Evolutionary conservation across 345 rosid species (phyloP), one percentile per base, ranked within the genome.

Genomic region (Arabidopsis arenosa): DNA sequence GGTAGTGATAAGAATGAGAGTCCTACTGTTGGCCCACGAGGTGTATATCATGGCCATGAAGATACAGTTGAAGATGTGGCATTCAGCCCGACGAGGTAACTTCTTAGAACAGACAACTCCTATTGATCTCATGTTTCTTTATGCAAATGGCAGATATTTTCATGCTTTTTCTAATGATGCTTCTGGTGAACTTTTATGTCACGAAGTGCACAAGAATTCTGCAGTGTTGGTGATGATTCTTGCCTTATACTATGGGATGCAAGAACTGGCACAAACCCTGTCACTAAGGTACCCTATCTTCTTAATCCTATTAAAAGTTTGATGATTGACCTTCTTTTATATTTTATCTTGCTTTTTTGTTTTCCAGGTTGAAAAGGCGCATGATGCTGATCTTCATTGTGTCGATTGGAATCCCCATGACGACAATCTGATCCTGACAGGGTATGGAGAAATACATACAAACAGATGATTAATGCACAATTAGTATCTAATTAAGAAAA

Each of bases 191-290:
- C 58, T 37, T 80, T 3, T 80, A 37, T 83, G 35, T 75, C 7
- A 66, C 84, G 80, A 73, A 96, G 98, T 85, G 96, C 87, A 2
- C 98, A 88, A 85, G 99, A 96, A 77, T 96, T 96, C 79, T 91
- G 97, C 81, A 96, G 99, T 51, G 99, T 96, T 39, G 97, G 98
- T 77, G 99, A 96, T 78, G 99, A 96, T 83, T 89, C 99, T 75
- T 91, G 99, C 86, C 99, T 96, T 66, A 93, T 96, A 80, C 77
- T 96, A 11, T 96, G 99, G 99, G 98, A 93, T 96, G 96, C 95
- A 47, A 95, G 99, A 54, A 80, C 81, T 68, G 99, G 99, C 58
- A 80, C 90, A 51, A 83, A 83, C 80, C 99, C 98, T 41, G 81
- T 81, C 63, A 77, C 87, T 17, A 96, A 96, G 98, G 99, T 93